Base-by-base conservation (phyloP, 768 basidiomycete species). In the Hygrocybe punicea region DNA sequence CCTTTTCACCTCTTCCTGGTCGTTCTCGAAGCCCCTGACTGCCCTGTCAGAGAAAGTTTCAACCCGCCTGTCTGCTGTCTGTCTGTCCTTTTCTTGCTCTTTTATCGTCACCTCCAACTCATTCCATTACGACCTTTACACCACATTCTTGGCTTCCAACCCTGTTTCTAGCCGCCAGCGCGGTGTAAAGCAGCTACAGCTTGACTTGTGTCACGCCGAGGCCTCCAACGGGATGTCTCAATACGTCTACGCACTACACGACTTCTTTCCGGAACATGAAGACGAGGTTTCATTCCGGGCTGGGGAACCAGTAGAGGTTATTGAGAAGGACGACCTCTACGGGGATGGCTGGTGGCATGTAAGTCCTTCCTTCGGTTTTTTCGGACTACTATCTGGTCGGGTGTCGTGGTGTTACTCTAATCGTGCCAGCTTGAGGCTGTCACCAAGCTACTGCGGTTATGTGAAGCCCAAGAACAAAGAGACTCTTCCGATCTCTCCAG, bases 311-410 rank as follows among this genome's bases (percentile, higher is more conserved):
- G 92, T 98, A 63, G 87, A 91, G 66, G 85, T 99, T 25, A 56
- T 98, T 40, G 96, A 98, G 76, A 91, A 84, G 73, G 97, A 98
- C 67, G 97, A 98, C 62, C 73, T 83, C 56, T 98, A 91, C 68
- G 83, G 83, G 17, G 97, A 99, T 71, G 97, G 96, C 16, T 98
- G 97, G 97, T 98, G 93, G 93, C 76, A 79, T 68, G 80, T 78
- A 60, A 57, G 77, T 66, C 59, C 40, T 35, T 4, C 51, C 37
- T 63, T 48, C 59, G 53, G 53, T 24, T 57, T 58, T 23, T 17
- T 23, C 5, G 14, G 6, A 4, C 29, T 29, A 29, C 29, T 8
- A 29, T 29, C 8, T 4, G 29, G 29, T 8, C 29, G 29, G 8
- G 8, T 4, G 4, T 29, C 8, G 29, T 29, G 29, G 29, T 8